Evolutionary conservation across 2,329 filamentous ascomycete species (phyloP).

Genomic region (Aspergillus sp.): DNA sequence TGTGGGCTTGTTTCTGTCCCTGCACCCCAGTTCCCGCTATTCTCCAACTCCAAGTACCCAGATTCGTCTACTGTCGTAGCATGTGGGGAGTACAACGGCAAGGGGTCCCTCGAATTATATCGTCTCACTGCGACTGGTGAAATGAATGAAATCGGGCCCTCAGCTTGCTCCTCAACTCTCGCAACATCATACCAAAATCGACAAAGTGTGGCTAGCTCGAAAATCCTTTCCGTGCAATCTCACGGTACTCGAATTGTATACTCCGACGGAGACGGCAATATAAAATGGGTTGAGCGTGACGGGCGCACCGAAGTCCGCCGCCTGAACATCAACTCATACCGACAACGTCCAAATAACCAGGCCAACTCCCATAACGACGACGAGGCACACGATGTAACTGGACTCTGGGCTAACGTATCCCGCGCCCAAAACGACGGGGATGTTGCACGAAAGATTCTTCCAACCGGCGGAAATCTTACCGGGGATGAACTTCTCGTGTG

Average conservation of each 20-base stretch:
- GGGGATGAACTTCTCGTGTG: conserved; percentile 76
- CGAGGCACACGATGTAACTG: conserved; percentile 48
- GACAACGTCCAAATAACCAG: background rate
- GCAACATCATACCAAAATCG: conserved; percentile 66
- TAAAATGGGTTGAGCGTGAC: conserved; percentile 92
- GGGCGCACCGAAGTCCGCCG: conserved; percentile 58
- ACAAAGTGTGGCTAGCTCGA: conserved; percentile 76
- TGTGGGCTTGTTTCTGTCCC: conserved; percentile 69
- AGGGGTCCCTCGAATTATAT: conserved; percentile 88
- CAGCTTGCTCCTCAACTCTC: conserved; percentile 28
- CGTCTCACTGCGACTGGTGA: conserved; percentile 32
- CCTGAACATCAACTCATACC: conserved; percentile 57
- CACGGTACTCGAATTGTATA: conserved; percentile 82
- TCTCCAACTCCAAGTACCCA: conserved; percentile 44
- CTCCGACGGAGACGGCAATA: conserved; percentile 76
- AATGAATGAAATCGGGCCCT: conserved; percentile 24
- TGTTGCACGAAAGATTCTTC: conserved; percentile 76
- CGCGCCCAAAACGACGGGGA: conserved; percentile 58
- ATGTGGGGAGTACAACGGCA: conserved; percentile 86
- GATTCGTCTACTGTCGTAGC: conserved; percentile 69
- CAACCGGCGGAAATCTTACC: conserved; percentile 49
- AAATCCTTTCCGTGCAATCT: conserved; percentile 75
- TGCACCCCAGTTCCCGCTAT: conserved; percentile 51
- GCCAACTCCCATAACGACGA: conserved; percentile 6
- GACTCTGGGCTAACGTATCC: conserved; percentile 59